A percentile compares a stretch with the other conserved stretches of the same genome.
phyloP scores from a whole-genome alignment of 305 asterid genomes.

The Fraxinus angustifolia region DNA sequence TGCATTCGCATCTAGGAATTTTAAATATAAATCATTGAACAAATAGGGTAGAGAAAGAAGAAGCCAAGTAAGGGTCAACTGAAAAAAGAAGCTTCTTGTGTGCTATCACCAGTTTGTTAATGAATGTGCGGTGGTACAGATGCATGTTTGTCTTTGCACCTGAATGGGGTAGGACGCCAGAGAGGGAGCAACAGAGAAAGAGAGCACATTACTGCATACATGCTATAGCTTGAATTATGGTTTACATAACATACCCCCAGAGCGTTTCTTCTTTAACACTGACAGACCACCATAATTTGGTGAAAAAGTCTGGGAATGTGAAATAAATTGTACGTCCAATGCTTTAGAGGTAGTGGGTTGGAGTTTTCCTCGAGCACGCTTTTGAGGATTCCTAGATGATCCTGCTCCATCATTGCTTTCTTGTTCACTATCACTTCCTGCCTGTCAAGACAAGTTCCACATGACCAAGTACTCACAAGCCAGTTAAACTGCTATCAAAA shows the following conservation, averaged over 20 bases:
- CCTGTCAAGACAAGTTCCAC: conserved; percentile 53
- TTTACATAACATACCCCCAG: conserved; percentile 66
- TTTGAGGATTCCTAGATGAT: conserved; percentile 69
- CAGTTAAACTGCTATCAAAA: conserved; percentile 13
- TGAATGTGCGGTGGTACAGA: neutral
- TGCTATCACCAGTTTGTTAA: neutral
- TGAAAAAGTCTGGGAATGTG: conserved; percentile 44
- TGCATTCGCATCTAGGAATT: conserved; percentile 14
- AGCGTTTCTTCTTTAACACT: conserved; percentile 70
- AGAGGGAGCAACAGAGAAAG: neutral
- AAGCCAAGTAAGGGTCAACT: conserved; percentile 15
- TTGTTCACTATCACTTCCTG: conserved; percentile 76
- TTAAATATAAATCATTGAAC: conserved; percentile 5
- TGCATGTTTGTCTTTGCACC: neutral
- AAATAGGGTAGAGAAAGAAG: conserved; percentile 8
- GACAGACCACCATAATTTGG: conserved; percentile 52
- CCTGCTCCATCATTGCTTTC: conserved; percentile 84
- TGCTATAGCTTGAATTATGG: conserved; percentile 14
- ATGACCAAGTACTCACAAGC: conserved; percentile 7
- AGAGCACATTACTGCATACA: conserved; percentile 2
- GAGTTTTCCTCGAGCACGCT: conserved; percentile 69
- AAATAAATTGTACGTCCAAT: conserved; percentile 38
- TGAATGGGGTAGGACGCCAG: neutral
- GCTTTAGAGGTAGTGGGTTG: conserved; percentile 53
- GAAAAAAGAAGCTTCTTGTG: neutral